These are phyloP conservation scores for Huntiella abstrusa DNA, from an alignment of 2,329 filamentous ascomycete genomes.

Conservation along the genomic window DNA sequence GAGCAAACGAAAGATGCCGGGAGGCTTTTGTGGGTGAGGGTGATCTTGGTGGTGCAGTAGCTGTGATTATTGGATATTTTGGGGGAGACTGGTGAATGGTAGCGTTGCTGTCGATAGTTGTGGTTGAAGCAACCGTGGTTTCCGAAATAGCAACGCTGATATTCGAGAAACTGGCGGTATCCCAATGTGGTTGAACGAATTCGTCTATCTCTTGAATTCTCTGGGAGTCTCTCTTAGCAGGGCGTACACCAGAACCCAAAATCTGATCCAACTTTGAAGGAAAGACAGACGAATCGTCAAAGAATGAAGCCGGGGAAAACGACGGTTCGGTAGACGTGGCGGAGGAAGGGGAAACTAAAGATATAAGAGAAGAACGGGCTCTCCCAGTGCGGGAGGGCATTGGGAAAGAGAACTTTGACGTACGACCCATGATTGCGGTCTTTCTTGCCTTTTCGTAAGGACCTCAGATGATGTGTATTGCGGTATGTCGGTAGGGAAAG, in stretches of 20 bases:
- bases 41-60: too few species aligned
- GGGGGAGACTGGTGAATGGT: conserved; percentile 3
- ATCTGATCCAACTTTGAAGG: conserved; percentile 7
- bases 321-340: conserved; percentile 1
- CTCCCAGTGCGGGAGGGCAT: conserved; percentile 6
- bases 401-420: conserved; percentile 12
- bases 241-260: conserved; percentile 2
- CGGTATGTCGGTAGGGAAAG: neutral
- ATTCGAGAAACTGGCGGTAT: conserved; percentile 5
- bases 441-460: neutral
- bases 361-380: conserved; percentile 10
- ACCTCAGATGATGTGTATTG: too few species aligned
- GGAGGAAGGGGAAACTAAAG: conserved; percentile 1
- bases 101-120: conserved; percentile 4
- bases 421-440: conserved; percentile 8
- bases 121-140: conserved; percentile 6
- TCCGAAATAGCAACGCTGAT: conserved; percentile 4
- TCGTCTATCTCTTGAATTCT: too few species aligned
- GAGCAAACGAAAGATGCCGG: conserved; percentile 5
- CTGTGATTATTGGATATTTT: neutral
- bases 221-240: neutral
- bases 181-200: neutral
- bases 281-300: too few species aligned
- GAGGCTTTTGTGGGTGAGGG: neutral
- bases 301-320: neutral